A percentile compares a stretch with the other conserved stretches of the same genome.
Conservation (phyloP, 805 yeast genomes). For the Yamadazyma paraphyllophila region DNA sequence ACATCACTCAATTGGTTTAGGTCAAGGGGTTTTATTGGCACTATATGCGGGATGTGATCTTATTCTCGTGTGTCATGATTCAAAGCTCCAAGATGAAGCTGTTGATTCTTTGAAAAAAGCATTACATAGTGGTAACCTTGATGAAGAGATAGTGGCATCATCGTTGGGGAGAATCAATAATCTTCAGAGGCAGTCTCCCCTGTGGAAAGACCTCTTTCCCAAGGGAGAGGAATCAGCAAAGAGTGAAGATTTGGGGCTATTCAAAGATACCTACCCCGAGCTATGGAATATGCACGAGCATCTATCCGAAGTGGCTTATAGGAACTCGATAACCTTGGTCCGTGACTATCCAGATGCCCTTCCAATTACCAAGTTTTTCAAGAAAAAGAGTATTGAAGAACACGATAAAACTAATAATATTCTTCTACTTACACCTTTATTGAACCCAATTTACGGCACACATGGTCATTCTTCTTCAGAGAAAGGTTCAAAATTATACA, state of each 20-base stretch:
- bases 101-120: conserved; percentile 42
- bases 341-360: conserved; percentile 51
- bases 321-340: conserved; percentile 50
- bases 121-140: conserved; percentile 38
- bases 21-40: conserved; percentile 64
- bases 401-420: conserved; percentile 23
- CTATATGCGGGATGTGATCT: conserved; percentile 65
- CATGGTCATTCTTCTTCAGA: conserved; percentile 5
- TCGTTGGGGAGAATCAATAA: conserved; percentile 43
- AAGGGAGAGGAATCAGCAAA: conserved; percentile 25
- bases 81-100: conserved; percentile 54
- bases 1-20: conserved; percentile 60
- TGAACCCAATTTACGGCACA: conserved; percentile 34
- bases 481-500: conserved; percentile 21
- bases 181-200: conserved; percentile 40
- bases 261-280: conserved; percentile 27
- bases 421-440: conserved; percentile 36
- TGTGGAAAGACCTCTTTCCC: conserved; percentile 47
- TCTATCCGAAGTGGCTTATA: conserved; percentile 47
- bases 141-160: conserved; percentile 40
- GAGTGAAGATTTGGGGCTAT: conserved; percentile 20
- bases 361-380: conserved; percentile 46
- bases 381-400: conserved; percentile 25
- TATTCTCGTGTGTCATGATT: conserved; percentile 60
- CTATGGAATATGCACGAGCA: conserved; percentile 42